phyloP scores from a whole-genome alignment of 306 rosid species.

The Amphicarpaea edgeworthii region DNA sequence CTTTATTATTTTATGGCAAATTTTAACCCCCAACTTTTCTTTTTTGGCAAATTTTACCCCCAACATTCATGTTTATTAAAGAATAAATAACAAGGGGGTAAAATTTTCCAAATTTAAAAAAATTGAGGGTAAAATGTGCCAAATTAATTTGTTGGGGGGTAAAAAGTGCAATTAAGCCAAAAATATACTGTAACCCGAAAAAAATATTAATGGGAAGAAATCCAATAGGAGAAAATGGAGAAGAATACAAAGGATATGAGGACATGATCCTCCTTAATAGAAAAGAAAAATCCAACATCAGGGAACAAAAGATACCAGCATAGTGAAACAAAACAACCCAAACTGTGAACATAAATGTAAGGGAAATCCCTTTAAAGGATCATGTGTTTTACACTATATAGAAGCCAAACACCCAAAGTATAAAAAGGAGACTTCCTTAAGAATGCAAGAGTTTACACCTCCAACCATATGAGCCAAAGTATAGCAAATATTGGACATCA shows the following conservation, averaged over 20 bases:
- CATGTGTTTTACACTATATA: too few relatives aligned
- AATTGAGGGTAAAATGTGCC: too few relatives aligned
- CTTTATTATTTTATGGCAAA: too few relatives aligned
- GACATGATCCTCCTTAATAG: slow-evolving; percentile 12
- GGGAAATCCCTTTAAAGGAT: slow-evolving; percentile 6
- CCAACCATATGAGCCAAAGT: slow-evolving; percentile 25
- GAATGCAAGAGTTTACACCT: slow-evolving; percentile 14
- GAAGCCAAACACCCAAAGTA: background rate
- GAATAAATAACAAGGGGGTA: too few relatives aligned
- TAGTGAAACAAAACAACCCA: slow-evolving; percentile 18
- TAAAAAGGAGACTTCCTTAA: slow-evolving; percentile 5
- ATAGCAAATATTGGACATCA: slow-evolving; percentile 28
- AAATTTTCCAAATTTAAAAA: too few relatives aligned
- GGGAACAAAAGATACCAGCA: slow-evolving; percentile 15
- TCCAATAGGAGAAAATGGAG: slow-evolving; percentile 4
- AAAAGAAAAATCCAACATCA: slow-evolving; percentile 8
- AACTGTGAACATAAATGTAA: slow-evolving; percentile 29
- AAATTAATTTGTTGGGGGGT: too few relatives aligned
- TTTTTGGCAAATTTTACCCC: too few relatives aligned
- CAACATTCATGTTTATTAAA: too few relatives aligned
- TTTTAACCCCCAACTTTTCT: too few relatives aligned
- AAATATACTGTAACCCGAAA: background rate
- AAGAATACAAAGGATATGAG: slow-evolving; percentile 11
- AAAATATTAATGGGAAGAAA: background rate
- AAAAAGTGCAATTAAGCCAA: too few relatives aligned